Evolutionary conservation across 331 rosid species (phyloP).

Genomic region (Quercus phellos): DNA sequence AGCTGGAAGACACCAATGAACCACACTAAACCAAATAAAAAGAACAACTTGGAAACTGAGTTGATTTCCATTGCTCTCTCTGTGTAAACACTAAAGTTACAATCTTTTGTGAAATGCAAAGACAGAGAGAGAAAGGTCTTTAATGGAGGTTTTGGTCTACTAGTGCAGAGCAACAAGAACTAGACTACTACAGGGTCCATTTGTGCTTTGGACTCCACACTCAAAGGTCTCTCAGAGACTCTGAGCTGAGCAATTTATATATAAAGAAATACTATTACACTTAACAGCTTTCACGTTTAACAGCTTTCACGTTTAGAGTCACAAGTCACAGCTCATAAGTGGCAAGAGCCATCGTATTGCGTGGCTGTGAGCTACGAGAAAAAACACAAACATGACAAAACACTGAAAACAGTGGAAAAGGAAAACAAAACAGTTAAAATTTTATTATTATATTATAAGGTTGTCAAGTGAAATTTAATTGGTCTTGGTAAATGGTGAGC

Average conservation of each 20-base stretch:
- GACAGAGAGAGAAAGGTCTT: neutral
- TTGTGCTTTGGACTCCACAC: conserved; percentile 33
- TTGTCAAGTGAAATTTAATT: neutral
- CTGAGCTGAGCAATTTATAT: conserved; percentile 31
- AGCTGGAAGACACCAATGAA: conserved; percentile 35
- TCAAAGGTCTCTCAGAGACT: conserved; percentile 15
- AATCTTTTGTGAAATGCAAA: conserved; percentile 13
- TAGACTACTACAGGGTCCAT: conserved; percentile 23
- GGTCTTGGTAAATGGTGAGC: no score
- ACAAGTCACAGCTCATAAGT: conserved; percentile 30
- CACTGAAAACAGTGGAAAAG: conserved; percentile 14
- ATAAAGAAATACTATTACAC: neutral
- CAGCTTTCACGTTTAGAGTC: conserved; percentile 24
- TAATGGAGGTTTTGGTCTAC: conserved; percentile 1
- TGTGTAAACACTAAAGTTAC: neutral
- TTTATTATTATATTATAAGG: neutral
- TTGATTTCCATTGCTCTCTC: conserved; percentile 44
- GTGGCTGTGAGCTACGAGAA: conserved; percentile 27
- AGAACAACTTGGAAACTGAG: conserved; percentile 46
- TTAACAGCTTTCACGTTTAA: neutral
- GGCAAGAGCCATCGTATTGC: conserved; percentile 27
- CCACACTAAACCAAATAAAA: conserved; percentile 37
- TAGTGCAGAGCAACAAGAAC: conserved; percentile 17
- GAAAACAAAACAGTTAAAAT: conserved; percentile 2
- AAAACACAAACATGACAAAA: conserved; percentile 1